Evolutionary conservation across 352 stramenopile genomes (phyloP).

Genomic region (Phytophthora fragariae): DNA sequence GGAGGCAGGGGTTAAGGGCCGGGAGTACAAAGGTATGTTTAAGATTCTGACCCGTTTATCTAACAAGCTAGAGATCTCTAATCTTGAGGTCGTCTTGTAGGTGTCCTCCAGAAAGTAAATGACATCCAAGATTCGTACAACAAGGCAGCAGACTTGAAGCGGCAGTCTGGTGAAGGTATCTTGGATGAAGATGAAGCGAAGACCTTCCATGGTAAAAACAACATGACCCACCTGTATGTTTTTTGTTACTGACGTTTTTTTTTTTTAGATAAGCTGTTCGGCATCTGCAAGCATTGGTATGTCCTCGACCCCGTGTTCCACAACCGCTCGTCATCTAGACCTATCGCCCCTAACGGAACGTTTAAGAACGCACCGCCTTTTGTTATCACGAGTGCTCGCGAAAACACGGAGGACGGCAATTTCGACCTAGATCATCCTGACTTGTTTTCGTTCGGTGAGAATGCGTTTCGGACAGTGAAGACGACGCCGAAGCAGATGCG

Average conservation of each 20-base stretch:
- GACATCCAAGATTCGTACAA: constrained; percentile 14
- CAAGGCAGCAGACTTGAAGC: constrained; percentile 11
- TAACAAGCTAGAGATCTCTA: background rate
- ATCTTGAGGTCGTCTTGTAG: background rate
- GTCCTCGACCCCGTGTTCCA: constrained; percentile 14
- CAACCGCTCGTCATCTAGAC: constrained; percentile 7
- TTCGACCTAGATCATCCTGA: background rate
- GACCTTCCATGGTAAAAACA: constrained; percentile 9
- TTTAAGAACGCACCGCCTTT: constrained; percentile 2
- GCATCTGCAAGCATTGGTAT: constrained; percentile 22
- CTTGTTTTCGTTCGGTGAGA: background rate
- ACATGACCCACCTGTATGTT: background rate
- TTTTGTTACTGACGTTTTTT: background rate
- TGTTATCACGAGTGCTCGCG: background rate
- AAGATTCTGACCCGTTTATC: background rate
- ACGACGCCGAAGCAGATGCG: background rate
- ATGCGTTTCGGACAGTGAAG: background rate
- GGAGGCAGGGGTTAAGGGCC: background rate
- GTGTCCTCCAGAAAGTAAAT: constrained; percentile 16
- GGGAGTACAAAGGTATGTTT: constrained; percentile 12
- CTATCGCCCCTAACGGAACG: constrained; percentile 11
- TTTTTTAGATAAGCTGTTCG: constrained; percentile 10
- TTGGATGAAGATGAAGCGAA: constrained; percentile 14
- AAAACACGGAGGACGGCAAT: background rate
- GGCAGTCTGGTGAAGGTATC: constrained; percentile 11